These are phyloP conservation scores for Artemisia argyi DNA, from an alignment of 129 eudicot species.

Conservation along the genomic window DNA sequence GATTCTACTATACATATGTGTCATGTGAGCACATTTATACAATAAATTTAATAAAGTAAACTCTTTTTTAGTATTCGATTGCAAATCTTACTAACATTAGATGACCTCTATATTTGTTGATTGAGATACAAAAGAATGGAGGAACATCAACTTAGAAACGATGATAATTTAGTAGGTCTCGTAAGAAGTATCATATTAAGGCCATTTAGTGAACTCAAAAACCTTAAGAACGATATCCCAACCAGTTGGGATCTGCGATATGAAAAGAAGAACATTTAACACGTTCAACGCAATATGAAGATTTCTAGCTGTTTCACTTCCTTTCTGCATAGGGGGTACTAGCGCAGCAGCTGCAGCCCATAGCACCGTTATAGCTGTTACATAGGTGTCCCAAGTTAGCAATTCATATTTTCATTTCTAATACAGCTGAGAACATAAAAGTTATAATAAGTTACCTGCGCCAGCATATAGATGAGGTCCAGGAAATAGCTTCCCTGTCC, in stretches of 20 bases:
- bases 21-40: background rate
- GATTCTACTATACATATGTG: conserved; percentile 1
- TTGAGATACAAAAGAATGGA: too few relatives aligned
- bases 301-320: conserved; percentile 79
- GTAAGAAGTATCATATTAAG: conserved; percentile 34
- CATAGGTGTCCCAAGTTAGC: background rate
- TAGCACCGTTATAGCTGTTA: conserved; percentile 76
- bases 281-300: conserved; percentile 81
- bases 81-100: too few relatives aligned
- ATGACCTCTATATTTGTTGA: too few relatives aligned
- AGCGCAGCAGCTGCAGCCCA: conserved; percentile 98
- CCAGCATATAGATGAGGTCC: conserved; percentile 95
- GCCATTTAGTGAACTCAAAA: conserved; percentile 93
- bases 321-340: conserved; percentile 98
- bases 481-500: conserved; percentile 93
- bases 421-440: background rate
- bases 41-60: background rate
- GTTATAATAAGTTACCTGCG: conserved; percentile 62
- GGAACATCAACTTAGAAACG: too few relatives aligned
- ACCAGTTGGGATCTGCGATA: conserved; percentile 93
- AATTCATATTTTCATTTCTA: background rate
- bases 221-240: conserved; percentile 89
- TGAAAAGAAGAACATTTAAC: conserved; percentile 70
- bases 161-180: too few relatives aligned
- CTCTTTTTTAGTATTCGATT: background rate